These are phyloP conservation scores for Tetracentron sinense DNA, from an alignment of 164 flowering plant genomes.

Conservation along the genomic window DNA sequence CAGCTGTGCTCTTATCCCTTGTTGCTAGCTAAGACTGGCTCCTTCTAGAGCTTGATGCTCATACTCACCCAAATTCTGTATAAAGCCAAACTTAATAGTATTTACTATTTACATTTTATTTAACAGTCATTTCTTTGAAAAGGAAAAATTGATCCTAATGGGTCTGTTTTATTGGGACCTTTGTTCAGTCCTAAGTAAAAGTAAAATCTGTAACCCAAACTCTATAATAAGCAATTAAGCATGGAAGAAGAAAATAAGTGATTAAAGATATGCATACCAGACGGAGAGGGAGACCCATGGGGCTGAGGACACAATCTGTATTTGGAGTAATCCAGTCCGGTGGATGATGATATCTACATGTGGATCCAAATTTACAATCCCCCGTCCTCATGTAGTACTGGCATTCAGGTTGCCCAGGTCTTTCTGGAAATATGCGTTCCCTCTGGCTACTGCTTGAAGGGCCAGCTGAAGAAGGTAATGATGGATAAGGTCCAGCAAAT, in stretches of 20 bases:
- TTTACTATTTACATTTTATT: too few species aligned
- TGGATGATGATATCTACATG: slow-evolving; percentile 93
- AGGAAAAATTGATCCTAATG: background rate
- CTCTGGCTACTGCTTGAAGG: slow-evolving; percentile 55
- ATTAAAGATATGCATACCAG: too few species aligned
- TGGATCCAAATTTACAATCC: slow-evolving; percentile 86
- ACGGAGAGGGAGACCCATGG: slow-evolving; percentile 81
- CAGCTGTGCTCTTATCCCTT: too few species aligned
- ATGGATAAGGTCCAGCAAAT: slow-evolving; percentile 46
- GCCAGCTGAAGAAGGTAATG: slow-evolving; percentile 39
- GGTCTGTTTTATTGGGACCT: background rate
- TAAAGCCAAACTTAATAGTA: too few species aligned
- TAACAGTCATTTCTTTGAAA: too few species aligned
- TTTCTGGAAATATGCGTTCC: slow-evolving; percentile 72
- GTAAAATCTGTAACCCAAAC: background rate
- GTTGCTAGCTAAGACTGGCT: too few species aligned
- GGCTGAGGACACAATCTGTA: slow-evolving; percentile 46
- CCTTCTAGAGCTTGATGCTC: too few species aligned
- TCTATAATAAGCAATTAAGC: background rate
- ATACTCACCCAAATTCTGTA: too few species aligned
- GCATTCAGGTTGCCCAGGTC: slow-evolving; percentile 96
- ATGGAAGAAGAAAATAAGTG: slow-evolving; percentile 1
- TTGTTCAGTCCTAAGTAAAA: background rate
- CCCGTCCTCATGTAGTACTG: slow-evolving; percentile 86
- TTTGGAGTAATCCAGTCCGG: slow-evolving; percentile 43